A percentile compares a stretch with the other conserved stretches of the same genome.
Conservation (phyloP, 1,284 basidiomycete genomes). For the Schizophyllum amplum region DNA sequence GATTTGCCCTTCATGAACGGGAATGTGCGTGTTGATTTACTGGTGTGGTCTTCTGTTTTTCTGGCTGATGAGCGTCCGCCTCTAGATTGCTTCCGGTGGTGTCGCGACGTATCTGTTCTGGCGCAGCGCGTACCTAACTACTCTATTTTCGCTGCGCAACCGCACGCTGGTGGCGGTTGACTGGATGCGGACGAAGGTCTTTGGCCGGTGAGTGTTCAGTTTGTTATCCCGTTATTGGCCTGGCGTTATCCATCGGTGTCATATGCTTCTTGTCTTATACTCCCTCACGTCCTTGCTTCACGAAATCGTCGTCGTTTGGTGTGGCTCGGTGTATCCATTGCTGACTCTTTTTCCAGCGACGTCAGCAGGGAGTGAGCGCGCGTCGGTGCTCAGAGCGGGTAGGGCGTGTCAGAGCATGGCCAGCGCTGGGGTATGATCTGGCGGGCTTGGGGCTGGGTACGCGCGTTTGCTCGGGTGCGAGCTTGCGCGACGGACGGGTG, state of each 20-base stretch:
- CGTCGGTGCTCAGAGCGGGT: too few species aligned
- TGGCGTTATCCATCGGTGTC: too few species aligned
- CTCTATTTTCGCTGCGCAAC: conserved; percentile 86
- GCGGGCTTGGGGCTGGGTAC: too few species aligned
- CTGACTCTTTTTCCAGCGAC: neutral
- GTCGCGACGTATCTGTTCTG: conserved; percentile 70
- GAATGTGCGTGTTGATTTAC: conserved; percentile 48
- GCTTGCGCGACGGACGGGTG: neutral
- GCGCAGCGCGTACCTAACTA: conserved; percentile 82
- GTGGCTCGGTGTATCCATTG: too few species aligned
- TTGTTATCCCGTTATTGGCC: too few species aligned
- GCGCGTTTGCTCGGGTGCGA: too few species aligned
- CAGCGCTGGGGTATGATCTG: too few species aligned
- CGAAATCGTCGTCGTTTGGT: too few species aligned
- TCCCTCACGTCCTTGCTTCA: too few species aligned
- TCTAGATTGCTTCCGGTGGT: conserved; percentile 60
- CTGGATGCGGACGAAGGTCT: conserved; percentile 88
- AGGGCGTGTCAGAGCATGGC: too few species aligned
- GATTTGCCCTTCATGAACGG: conserved; percentile 83
- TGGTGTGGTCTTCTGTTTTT: conserved; percentile 8
- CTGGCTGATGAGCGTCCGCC: conserved; percentile 22
- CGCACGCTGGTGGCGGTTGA: conserved; percentile 81
- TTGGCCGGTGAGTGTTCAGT: conserved; percentile 80
- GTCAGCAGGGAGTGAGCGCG: neutral
- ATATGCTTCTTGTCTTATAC: too few species aligned